Percentiles rank a stretch among this genome's conserved stretches.
phyloP scores from a whole-genome alignment of 1,284 basidiomycete genomes.

The Marasmius oreades region DNA sequence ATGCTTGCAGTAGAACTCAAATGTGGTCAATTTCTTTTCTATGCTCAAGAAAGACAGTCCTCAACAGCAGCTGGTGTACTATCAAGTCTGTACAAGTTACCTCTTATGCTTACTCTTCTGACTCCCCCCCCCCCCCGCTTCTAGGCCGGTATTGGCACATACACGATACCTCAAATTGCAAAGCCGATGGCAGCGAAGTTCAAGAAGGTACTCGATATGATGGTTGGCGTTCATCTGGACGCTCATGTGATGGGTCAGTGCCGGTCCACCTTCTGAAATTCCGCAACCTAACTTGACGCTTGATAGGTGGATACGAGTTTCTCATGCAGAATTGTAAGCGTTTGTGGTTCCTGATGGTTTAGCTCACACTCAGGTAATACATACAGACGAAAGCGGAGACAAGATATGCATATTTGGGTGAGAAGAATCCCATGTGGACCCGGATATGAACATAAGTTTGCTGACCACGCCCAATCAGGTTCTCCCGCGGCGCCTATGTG shows the following conservation, averaged over 20 bases:
- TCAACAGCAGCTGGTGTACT: slow-evolving; percentile 41
- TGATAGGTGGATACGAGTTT: slow-evolving; percentile 53
- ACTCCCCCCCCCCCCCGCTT: too few relatives aligned
- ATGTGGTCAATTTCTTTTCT: slow-evolving; percentile 38
- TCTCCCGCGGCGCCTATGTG: slow-evolving; percentile 35
- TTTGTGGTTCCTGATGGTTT: background rate
- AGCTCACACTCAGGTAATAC: background rate
- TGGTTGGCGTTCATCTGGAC: slow-evolving; percentile 36
- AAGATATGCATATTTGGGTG: slow-evolving; percentile 50
- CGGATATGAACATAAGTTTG: background rate
- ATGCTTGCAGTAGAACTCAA: slow-evolving; percentile 31
- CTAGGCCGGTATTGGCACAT: slow-evolving; percentile 53
- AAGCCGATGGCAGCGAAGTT: slow-evolving; percentile 34
- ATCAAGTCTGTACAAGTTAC: slow-evolving; percentile 35
- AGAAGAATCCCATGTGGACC: slow-evolving; percentile 1
- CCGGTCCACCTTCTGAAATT: background rate
- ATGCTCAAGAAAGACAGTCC: slow-evolving; percentile 41
- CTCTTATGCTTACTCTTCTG: too few relatives aligned
- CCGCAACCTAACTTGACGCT: background rate
- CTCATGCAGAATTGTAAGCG: slow-evolving; percentile 56
- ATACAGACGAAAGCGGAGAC: slow-evolving; percentile 38
- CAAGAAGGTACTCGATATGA: slow-evolving; percentile 24
- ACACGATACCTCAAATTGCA: slow-evolving; percentile 39
- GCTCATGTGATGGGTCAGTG: slow-evolving; percentile 45
- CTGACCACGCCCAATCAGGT: slow-evolving; percentile 24